phyloP scores from a whole-genome alignment of 2,329 filamentous ascomycete genomes.

The Cryphonectria nitschkei region DNA sequence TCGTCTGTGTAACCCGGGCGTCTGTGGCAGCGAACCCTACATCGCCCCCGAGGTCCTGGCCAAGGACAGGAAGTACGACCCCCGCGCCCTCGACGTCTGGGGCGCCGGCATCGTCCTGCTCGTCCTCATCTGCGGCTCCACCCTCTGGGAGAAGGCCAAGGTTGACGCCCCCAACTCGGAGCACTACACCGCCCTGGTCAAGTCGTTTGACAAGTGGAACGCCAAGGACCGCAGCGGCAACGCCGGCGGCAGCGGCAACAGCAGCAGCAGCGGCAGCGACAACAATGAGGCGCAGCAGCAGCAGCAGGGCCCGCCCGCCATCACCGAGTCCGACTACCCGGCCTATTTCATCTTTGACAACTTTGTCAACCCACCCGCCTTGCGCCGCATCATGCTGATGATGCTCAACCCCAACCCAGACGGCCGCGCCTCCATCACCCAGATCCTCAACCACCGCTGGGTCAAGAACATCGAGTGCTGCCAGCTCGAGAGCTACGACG shows the following conservation, averaged over 20 bases:
- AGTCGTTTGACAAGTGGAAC: slow-evolving; percentile 72
- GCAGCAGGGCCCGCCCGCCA: slow-evolving; percentile 36
- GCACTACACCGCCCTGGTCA: slow-evolving; percentile 68
- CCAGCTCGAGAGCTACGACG: slow-evolving; percentile 70
- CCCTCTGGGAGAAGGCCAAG: slow-evolving; percentile 74
- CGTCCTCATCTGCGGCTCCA: slow-evolving; percentile 72
- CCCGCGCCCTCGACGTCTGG: slow-evolving; percentile 84
- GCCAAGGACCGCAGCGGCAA: slow-evolving; percentile 48
- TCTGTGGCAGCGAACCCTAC: slow-evolving; percentile 85
- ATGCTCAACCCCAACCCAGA: slow-evolving; percentile 83
- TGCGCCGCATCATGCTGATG: slow-evolving; percentile 72
- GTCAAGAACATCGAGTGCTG: slow-evolving; percentile 79
- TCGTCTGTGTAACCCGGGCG: slow-evolving; percentile 74
- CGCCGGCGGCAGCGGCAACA: too few species aligned
- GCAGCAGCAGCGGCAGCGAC: too few species aligned
- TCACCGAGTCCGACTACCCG: slow-evolving; percentile 66
- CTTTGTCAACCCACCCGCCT: slow-evolving; percentile 65
- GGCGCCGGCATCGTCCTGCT: slow-evolving; percentile 83
- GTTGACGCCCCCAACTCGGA: slow-evolving; percentile 45
- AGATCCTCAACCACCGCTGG: slow-evolving; percentile 73
- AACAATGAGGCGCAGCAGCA: too few species aligned
- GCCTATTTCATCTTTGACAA: slow-evolving; percentile 67
- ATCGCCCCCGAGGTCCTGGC: slow-evolving; percentile 83
- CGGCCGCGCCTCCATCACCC: slow-evolving; percentile 69
- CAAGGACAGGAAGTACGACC: slow-evolving; percentile 69